Base-by-base conservation (phyloP, 2,329 filamentous ascomycete species). In the Hirsutella thompsonii region DNA sequence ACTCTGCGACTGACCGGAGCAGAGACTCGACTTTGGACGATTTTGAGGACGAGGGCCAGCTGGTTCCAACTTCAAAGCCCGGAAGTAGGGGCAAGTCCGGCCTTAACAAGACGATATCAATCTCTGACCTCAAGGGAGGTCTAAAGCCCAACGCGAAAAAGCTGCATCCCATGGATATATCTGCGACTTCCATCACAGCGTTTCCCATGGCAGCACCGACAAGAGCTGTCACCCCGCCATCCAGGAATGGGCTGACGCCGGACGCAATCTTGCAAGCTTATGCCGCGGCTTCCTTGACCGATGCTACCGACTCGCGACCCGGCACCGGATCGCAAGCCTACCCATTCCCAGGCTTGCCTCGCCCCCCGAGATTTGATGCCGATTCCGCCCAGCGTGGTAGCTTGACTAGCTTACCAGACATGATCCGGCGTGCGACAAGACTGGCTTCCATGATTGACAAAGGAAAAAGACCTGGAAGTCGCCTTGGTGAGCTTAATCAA, bases 381-480 rank as follows among this genome's bases (percentile, higher is more conserved):
- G 81, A 89, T 54, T 84, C 84, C 4, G 83, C 94, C 3, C 75
- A 82, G 1, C 77, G 92, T 53, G 89, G 87, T 4, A 95, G 89
- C 56, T 69, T 94, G 47, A 96, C 92, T 2, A 95, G 89, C 60
- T 66, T 98, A 44, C 83, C 89, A 0, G 92, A 96, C 57, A 66
- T 98, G 45, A 96, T 98, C 49, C 74, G 79, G 53, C 77, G 92
- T 50, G 92, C 92, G 10, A 96, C 90, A 1, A 79, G 78, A 48
- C 67, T 96, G 30, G 90, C 89, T 14, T 77, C 85, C 0, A 88
- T 94, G 61, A 79, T 98, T 44, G 90, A 96, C 52, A 80, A 80
- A 48, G 90, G 90, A 11, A 81, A 67, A 47, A 66, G 77, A 49
- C 77, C 77, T 21, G 74, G 66, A 19, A 81, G 77, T 52, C 68